Conservation (phyloP, 2,329 filamentous ascomycete species). For the Pseudogymnoascus pannorum region DNA sequence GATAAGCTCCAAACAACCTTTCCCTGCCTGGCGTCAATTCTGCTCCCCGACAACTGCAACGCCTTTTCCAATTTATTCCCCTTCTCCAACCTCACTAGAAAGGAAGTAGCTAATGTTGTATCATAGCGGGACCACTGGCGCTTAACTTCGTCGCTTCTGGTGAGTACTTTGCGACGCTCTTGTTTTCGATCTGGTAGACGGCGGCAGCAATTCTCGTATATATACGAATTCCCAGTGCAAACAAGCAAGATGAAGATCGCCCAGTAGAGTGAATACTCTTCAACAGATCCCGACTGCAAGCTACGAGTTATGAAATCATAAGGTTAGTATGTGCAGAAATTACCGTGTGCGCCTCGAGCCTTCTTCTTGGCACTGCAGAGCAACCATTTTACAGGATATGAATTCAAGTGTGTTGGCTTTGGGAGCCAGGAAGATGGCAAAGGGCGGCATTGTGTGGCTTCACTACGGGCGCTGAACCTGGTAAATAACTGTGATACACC, state of each 20-base stretch:
- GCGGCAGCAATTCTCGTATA: slow-evolving; percentile 49
- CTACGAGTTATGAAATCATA: slow-evolving; percentile 25
- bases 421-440: neutral
- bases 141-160: slow-evolving; percentile 87
- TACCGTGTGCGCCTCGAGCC: slow-evolving; percentile 8
- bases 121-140: slow-evolving; percentile 66
- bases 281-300: slow-evolving; percentile 13
- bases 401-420: slow-evolving; percentile 2
- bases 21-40: neutral
- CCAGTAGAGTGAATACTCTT: slow-evolving; percentile 20
- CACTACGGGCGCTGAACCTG: slow-evolving; percentile 79
- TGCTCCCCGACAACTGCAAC: slow-evolving; percentile 14
- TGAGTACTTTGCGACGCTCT: slow-evolving; percentile 51
- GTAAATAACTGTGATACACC: slow-evolving; percentile 45
- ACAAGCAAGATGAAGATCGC: slow-evolving; percentile 13
- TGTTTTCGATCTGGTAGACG: slow-evolving; percentile 41
- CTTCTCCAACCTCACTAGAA: neutral
- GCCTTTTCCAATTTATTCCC: neutral
- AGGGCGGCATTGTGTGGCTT: slow-evolving; percentile 39
- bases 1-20: slow-evolving; percentile 24
- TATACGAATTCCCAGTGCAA: slow-evolving; percentile 3
- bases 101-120: slow-evolving; percentile 14
- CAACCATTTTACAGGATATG: neutral
- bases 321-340: slow-evolving; percentile 32
- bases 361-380: slow-evolving; percentile 14